phyloP scores from a whole-genome alignment of 495 filamentous ascomycete species.

The Amniculicola lignicola region DNA sequence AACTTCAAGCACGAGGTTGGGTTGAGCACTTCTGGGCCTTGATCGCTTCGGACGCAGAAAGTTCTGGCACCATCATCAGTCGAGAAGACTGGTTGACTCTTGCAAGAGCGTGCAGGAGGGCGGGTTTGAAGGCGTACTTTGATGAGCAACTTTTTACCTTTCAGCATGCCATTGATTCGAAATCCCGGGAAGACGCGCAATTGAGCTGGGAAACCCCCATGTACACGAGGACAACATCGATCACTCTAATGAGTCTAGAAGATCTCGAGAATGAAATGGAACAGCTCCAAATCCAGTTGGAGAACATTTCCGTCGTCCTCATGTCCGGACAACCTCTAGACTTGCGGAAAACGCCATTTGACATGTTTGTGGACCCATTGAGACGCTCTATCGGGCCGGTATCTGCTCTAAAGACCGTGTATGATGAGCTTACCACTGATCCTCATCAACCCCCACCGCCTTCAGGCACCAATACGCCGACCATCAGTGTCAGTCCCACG shows the following conservation, averaged over 20 bases:
- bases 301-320: slow-evolving; percentile 18
- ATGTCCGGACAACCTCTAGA: slow-evolving; percentile 27
- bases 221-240: background rate
- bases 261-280: slow-evolving; percentile 6
- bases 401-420: slow-evolving; percentile 29
- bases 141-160: slow-evolving; percentile 7
- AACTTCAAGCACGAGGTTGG: background rate
- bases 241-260: slow-evolving; percentile 6
- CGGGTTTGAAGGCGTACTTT: slow-evolving; percentile 4
- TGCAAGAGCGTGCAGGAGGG: slow-evolving; percentile 12
- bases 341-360: slow-evolving; percentile 18
- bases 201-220: background rate
- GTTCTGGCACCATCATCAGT: background rate
- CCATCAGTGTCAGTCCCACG: slow-evolving; percentile 9
- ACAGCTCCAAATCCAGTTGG: slow-evolving; percentile 1
- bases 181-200: background rate
- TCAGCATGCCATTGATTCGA: background rate
- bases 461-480: background rate
- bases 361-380: slow-evolving; percentile 23
- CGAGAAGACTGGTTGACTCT: slow-evolving; percentile 19
- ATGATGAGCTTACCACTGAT: slow-evolving; percentile 41
- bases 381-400: slow-evolving; percentile 2
- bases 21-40: slow-evolving; percentile 12
- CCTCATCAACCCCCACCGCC: slow-evolving; percentile 25
- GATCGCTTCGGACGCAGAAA: slow-evolving; percentile 9